Base-by-base conservation (phyloP, 2,329 filamentous ascomycete species). In the Colletotrichum sp. region DNA sequence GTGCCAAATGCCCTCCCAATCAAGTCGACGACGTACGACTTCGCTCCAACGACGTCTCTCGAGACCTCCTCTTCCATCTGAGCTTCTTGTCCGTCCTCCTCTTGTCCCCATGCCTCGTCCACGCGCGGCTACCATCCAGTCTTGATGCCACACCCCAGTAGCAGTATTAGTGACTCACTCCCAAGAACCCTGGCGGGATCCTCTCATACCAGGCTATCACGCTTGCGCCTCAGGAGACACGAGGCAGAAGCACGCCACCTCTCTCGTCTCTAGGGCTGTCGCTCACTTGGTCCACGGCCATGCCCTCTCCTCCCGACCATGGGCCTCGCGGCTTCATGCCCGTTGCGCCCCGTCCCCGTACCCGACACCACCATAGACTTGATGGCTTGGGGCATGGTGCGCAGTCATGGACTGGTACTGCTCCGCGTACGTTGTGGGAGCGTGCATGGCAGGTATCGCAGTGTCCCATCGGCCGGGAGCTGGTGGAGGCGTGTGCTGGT, bases 311-410 rank as follows among this genome's bases (percentile, higher is more conserved):
- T 73, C 70, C 59, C 63, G 24, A 34, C 71, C 21, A 34, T 34
- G 21, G 26, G 64, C 69, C 55, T 59, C 71, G 13, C 72, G 66
- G 44, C 55, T 84, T 84, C 74, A 89, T 77, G 86, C 85, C 74
- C 88, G 84, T 68, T 87, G 83, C 21, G 83, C 82, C 60, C 84
- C 84, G 71, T 88, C 86, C 67, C 83, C 84, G 76, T 89, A 89
- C n/a, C 82, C 82, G 62, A 82, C 81, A 24, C 84, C 78, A 69
- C 83, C 84, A 77, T 89, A 89, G 64, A 89, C 87, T 79, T 85
- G 84, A n/a, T 81, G 80, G 73, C 60, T 75, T 7, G 77, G 80
- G 21, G 72, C 71, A 49, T 85, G 82, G 66, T 87, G 87, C 36
- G 85, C 77, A 36, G 82, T 80, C 69, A 88, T 78, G 76, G 83